Base-by-base conservation (phyloP, 345 rosid species). In the Salix caprea region DNA sequence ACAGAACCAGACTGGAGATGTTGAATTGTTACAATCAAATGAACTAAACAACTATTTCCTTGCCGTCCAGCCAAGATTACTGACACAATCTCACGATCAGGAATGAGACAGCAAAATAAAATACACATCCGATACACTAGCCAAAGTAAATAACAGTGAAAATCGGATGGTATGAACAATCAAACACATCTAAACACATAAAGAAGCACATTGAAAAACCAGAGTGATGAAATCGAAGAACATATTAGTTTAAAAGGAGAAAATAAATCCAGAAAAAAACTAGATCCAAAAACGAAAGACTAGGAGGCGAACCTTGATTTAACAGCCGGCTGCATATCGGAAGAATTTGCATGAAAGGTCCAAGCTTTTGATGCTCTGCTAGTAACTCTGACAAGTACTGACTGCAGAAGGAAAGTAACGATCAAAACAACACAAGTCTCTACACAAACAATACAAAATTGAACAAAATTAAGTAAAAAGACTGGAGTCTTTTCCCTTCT, bases 291-390 rank as follows among this genome's bases (percentile, higher is more conserved):
- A 70, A 79, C 37, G 62, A 80, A 74, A 61, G 44, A 80, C 6
- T 61, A 73, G 78, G 66, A 67, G 52, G 40, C 56, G 82, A 21
- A 93, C 99, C 99, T 92, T 96, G 99, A 87, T 90, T 91, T 76
- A 96, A 75, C 76, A 96, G 91, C 39, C 99, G 90, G 91, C 92
- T 90, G 80, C 99, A 93, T 77, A 87, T 87, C 56, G 98, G 99
- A 65, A 96, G 94, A 73, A 96, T 91, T 82, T 90, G 97, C 86
- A 89, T 84, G 88, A 96, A 96, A 81, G 99, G 99, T 76, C 93
- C 94, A 80, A 96, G 90, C 97, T 96, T 96, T 74, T 92, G 97
- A 87, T 90, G 97, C 86, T 96, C 99, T 24, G 95, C 96, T 70
- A 93, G 73, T 82, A 96, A 85, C 84, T 93, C 98, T 78, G 97